Percentiles rank a stretch among this genome's conserved stretches.
phyloP scores from a whole-genome alignment of 2,329 filamentous ascomycete species.

The Byssothecium circinans region DNA sequence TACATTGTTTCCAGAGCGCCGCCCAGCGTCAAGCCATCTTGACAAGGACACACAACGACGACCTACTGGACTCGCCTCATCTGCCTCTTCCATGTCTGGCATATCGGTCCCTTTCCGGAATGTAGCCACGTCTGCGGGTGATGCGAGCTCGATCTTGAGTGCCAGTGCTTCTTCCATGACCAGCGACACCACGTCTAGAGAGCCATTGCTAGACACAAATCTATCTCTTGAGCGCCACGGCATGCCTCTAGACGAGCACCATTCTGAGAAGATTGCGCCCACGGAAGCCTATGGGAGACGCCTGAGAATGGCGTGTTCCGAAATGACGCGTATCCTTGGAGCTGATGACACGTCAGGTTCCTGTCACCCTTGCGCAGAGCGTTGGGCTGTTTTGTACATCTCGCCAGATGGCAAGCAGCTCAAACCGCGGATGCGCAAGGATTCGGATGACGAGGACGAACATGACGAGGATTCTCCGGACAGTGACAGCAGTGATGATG shows the following conservation, averaged over 20 bases:
- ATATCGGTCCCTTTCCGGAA: slow-evolving; percentile 55
- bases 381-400: slow-evolving; percentile 81
- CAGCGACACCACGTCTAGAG: slow-evolving; percentile 70
- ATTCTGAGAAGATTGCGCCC: slow-evolving; percentile 51
- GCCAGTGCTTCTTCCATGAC: slow-evolving; percentile 72
- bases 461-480: slow-evolving; percentile 61
- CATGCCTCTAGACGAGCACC: slow-evolving; percentile 27
- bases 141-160: slow-evolving; percentile 71
- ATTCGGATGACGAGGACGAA: slow-evolving; percentile 64
- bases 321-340: slow-evolving; percentile 69
- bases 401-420: slow-evolving; percentile 71
- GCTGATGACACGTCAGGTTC: slow-evolving; percentile 65
- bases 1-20: slow-evolving; percentile 76
- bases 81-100: slow-evolving; percentile 53
- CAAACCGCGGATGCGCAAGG: slow-evolving; percentile 72
- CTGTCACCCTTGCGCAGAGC: slow-evolving; percentile 78
- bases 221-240: slow-evolving; percentile 21
- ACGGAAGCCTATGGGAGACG: slow-evolving; percentile 50
- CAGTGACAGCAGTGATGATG: slow-evolving; percentile 52
- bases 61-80: slow-evolving; percentile 49
- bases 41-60: slow-evolving; percentile 50
- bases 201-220: slow-evolving; percentile 59
- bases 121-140: slow-evolving; percentile 55
- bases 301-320: slow-evolving; percentile 68
- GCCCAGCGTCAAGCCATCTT: slow-evolving; percentile 61